Evolutionary conservation across 2,329 filamentous ascomycete genomes (phyloP).

Genomic region (Venturiaceae sp.): DNA sequence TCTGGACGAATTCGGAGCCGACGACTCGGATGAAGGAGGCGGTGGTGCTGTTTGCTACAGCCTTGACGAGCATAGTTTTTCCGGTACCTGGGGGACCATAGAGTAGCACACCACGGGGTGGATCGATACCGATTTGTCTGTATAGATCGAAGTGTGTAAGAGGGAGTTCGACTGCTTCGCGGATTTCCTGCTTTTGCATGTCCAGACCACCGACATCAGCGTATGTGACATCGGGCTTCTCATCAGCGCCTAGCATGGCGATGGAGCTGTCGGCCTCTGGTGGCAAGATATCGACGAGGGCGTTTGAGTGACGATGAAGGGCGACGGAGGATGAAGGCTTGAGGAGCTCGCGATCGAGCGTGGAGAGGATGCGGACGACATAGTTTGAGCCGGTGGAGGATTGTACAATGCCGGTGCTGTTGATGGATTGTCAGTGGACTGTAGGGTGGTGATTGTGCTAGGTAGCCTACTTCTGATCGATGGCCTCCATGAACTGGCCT

Average conservation of each 20-base stretch:
- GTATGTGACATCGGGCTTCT: constrained; percentile 98
- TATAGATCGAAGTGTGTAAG: constrained; percentile 97
- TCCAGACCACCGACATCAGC: constrained; percentile 95
- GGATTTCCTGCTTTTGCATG: constrained; percentile 99
- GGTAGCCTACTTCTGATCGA: constrained; percentile 81
- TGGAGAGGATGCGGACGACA: constrained; percentile 95
- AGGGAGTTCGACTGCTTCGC: constrained; percentile 93
- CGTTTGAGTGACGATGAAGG: constrained; percentile 95
- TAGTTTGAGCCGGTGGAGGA: constrained; percentile 98
- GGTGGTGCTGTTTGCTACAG: constrained; percentile 95
- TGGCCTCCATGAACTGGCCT: constrained; percentile 99
- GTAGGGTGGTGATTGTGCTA: too few relatives aligned
- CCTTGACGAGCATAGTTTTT: constrained; percentile 97
- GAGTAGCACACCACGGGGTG: constrained; percentile 87
- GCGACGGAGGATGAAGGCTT: constrained; percentile 97
- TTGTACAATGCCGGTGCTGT: constrained; percentile 92
- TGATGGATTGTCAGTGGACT: constrained; percentile 10
- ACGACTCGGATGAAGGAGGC: constrained; percentile 98
- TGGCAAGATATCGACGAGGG: constrained; percentile 96
- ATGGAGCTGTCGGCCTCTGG: constrained; percentile 98
- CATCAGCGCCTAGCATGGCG: constrained; percentile 90
- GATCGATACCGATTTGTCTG: constrained; percentile 98
- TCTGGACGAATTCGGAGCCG: constrained; percentile 96
- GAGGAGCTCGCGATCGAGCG: constrained; percentile 92
- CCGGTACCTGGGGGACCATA: constrained; percentile 94